A percentile compares a stretch with the other conserved stretches of the same genome.
These are phyloP conservation scores for Acrodontium crateriforme DNA, from an alignment of 2,329 filamentous ascomycete species.

Conservation along the genomic window DNA sequence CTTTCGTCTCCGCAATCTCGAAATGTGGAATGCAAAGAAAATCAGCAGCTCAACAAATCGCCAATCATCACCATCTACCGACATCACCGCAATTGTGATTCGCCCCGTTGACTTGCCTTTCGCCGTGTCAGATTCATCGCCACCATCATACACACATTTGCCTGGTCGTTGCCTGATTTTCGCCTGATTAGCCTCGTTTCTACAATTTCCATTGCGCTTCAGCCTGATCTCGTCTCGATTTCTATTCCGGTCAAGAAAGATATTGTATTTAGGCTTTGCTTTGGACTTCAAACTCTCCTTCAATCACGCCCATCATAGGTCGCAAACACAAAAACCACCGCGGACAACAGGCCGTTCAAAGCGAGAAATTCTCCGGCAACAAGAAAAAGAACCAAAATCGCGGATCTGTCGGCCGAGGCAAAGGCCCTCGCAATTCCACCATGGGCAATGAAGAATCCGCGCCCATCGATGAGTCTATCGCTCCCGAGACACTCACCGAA, in stretches of 20 bases:
- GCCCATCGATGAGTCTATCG: slow-evolving; percentile 48
- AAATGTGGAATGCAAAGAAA: too few species aligned
- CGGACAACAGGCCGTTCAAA: slow-evolving; percentile 17
- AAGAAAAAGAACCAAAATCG: slow-evolving; percentile 11
- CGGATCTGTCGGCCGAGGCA: slow-evolving; percentile 11
- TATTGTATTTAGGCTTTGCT: not conserved
- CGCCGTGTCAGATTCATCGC: not conserved
- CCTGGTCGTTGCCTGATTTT: not conserved
- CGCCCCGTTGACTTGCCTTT: too few species aligned
- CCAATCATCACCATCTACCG: too few species aligned
- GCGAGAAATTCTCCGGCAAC: slow-evolving; percentile 6
- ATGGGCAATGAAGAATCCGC: slow-evolving; percentile 82
- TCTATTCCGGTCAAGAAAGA: not conserved
- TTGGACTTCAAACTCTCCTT: not conserved
- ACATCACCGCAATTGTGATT: too few species aligned
- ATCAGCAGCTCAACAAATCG: too few species aligned
- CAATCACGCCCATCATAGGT: slow-evolving; percentile 32
- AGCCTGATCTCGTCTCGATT: not conserved
- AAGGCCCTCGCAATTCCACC: slow-evolving; percentile 25
- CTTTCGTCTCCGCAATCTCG: too few species aligned
- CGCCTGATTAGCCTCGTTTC: not conserved
- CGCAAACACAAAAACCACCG: slow-evolving; percentile 34
- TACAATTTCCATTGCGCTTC: not conserved
- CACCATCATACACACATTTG: not conserved
- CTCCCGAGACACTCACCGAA: slow-evolving; percentile 50